phyloP scores from a whole-genome alignment of 192 early-diverging fungal species.

The Linnemannia schmuckeri region DNA sequence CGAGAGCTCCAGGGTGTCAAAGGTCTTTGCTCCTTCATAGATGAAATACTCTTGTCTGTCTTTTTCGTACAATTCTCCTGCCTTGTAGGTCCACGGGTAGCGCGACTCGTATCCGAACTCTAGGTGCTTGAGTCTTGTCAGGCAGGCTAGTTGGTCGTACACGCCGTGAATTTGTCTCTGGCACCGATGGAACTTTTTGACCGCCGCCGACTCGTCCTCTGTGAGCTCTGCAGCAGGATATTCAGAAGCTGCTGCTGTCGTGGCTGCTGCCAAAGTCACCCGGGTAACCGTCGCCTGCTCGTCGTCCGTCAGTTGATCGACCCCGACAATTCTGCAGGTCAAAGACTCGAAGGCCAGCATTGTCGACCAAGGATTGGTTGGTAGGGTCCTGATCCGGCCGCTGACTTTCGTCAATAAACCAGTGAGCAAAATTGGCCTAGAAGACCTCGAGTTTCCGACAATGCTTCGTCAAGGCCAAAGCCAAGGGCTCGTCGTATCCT shows the following conservation, averaged over 20 bases:
- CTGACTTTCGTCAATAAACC: no score
- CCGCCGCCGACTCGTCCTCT: background rate
- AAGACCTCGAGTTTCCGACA: no score
- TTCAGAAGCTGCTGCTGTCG: no score
- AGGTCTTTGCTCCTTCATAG: background rate
- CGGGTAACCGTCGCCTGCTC: background rate
- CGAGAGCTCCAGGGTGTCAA: constrained; percentile 9
- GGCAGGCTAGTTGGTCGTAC: background rate
- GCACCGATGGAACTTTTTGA: background rate
- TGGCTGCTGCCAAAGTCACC: no score
- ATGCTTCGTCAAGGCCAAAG: no score
- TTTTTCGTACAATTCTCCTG: background rate
- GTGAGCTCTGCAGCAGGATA: no score
- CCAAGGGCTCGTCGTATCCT: no score
- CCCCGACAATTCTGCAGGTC: background rate
- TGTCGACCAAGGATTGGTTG: background rate
- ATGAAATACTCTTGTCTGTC: background rate
- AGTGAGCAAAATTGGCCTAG: no score
- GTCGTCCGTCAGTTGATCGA: background rate
- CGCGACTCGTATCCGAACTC: constrained; percentile 6
- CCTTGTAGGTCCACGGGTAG: background rate
- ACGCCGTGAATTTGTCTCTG: background rate
- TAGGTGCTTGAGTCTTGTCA: background rate
- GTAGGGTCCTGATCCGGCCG: background rate
- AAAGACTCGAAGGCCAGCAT: background rate